phyloP scores from a whole-genome alignment of 2,329 filamentous ascomycete genomes.

The Penicillium sp. region DNA sequence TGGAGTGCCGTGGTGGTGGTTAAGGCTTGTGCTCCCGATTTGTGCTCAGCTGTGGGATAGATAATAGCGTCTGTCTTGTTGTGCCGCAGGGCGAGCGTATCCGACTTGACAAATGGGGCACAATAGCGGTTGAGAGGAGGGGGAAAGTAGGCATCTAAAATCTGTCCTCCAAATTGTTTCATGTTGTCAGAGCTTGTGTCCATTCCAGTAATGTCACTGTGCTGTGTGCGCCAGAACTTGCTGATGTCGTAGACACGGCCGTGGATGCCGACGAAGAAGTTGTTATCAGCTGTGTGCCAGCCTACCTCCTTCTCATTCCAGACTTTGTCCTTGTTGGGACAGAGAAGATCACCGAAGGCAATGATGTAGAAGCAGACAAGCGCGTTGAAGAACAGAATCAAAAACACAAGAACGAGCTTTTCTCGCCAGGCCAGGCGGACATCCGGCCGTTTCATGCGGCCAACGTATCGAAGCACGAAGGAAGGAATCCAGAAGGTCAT shows the following conservation, averaged over 20 bases:
- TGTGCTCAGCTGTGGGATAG: slow-evolving; percentile 61
- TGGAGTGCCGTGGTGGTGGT: slow-evolving; percentile 58
- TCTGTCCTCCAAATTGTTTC: slow-evolving; percentile 71
- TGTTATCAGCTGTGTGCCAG: slow-evolving; percentile 66
- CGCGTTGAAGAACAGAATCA: slow-evolving; percentile 80
- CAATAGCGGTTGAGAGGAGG: slow-evolving; percentile 75
- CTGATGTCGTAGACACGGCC: slow-evolving; percentile 90
- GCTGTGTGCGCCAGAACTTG: slow-evolving; percentile 80
- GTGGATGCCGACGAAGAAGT: slow-evolving; percentile 84
- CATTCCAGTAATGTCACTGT: slow-evolving; percentile 66
- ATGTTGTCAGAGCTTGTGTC: slow-evolving; percentile 63
- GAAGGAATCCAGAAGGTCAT: slow-evolving; percentile 95
- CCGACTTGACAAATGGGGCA: slow-evolving; percentile 63
- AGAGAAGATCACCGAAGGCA: slow-evolving; percentile 77
- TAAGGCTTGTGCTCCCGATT: slow-evolving; percentile 61
- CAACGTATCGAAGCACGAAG: slow-evolving; percentile 71
- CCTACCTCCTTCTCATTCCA: slow-evolving; percentile 71
- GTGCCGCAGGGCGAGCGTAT: slow-evolving; percentile 51
- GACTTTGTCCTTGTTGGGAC: slow-evolving; percentile 86
- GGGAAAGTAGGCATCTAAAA: slow-evolving; percentile 81
- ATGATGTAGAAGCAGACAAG: slow-evolving; percentile 90
- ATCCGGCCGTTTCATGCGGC: slow-evolving; percentile 95
- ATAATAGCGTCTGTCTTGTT: slow-evolving; percentile 63
- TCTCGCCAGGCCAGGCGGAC: slow-evolving; percentile 97
- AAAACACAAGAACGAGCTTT: slow-evolving; percentile 76